These are phyloP conservation scores for Claviceps sp. DNA, from an alignment of 2,329 filamentous ascomycete genomes.

Conservation along the genomic window DNA sequence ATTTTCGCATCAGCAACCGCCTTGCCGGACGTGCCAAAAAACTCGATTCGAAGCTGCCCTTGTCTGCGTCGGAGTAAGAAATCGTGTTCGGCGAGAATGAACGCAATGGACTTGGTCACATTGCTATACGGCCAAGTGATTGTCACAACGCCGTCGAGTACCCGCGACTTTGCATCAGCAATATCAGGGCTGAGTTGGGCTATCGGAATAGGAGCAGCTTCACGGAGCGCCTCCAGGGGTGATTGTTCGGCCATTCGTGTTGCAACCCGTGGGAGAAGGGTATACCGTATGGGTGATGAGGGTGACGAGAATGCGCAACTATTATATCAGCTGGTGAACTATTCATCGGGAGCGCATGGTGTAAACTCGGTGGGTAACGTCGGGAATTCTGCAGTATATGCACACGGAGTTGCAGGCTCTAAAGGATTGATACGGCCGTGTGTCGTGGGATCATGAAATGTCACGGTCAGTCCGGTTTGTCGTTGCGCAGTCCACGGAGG, in stretches of 20 bases:
- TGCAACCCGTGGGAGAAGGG: neutral
- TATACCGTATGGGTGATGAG: neutral
- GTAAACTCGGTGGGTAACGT: neutral
- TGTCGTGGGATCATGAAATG: no score
- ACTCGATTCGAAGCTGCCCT: slow-evolving; percentile 70
- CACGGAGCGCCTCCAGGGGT: slow-evolving; percentile 12
- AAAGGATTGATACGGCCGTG: neutral
- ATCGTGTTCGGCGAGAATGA: slow-evolving; percentile 75
- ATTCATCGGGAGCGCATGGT: neutral
- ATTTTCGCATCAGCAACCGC: slow-evolving; percentile 53
- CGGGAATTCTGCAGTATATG: neutral
- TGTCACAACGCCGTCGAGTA: slow-evolving; percentile 60
- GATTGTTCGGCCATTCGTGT: slow-evolving; percentile 14
- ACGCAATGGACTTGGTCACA: slow-evolving; percentile 56
- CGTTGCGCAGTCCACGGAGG: neutral
- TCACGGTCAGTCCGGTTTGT: neutral
- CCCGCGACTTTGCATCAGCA: slow-evolving; percentile 23
- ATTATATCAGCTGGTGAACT: neutral
- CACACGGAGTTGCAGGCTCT: neutral
- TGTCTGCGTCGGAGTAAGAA: slow-evolving; percentile 62
- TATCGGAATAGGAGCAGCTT: slow-evolving; percentile 34
- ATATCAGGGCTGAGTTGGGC: slow-evolving; percentile 39
- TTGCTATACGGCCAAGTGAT: slow-evolving; percentile 88
- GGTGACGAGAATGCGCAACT: neutral
- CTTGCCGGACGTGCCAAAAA: slow-evolving; percentile 57